Evolutionary conservation across 2,329 filamentous ascomycete genomes (phyloP).

Genomic region (Aschersonia sp.): DNA sequence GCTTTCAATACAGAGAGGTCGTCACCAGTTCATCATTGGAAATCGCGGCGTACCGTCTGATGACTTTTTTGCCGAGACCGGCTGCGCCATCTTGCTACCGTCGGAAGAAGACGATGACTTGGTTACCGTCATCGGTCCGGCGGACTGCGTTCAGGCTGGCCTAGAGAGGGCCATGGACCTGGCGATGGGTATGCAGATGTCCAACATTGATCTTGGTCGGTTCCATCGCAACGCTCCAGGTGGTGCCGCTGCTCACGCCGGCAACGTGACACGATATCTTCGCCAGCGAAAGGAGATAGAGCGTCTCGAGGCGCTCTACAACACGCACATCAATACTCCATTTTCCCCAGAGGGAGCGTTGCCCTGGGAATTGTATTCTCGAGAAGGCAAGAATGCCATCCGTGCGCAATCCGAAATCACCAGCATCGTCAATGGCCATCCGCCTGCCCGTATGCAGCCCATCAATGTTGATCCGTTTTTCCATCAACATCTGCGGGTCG

Average conservation of each 20-base stretch:
- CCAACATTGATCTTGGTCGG: conserved; percentile 67
- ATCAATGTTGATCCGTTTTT: conserved; percentile 66
- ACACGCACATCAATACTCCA: conserved; percentile 78
- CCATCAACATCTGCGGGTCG: conserved; percentile 54
- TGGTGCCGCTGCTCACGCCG: conserved; percentile 65
- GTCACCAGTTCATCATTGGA: conserved; percentile 91
- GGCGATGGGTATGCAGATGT: conserved; percentile 74
- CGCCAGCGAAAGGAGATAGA: conserved; percentile 69
- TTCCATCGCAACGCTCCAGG: conserved; percentile 62
- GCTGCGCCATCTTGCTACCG: conserved; percentile 76
- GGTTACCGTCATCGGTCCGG: conserved; percentile 72
- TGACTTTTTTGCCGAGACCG: conserved; percentile 80
- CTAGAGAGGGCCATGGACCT: conserved; percentile 78
- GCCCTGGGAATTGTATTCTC: conserved; percentile 79
- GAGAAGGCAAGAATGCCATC: conserved; percentile 70
- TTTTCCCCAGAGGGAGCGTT: conserved; percentile 53
- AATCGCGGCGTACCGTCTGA: conserved; percentile 66
- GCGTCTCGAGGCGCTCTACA: conserved; percentile 65
- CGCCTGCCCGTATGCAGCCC: conserved; percentile 54
- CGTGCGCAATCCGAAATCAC: conserved; percentile 64
- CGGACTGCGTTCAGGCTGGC: conserved; percentile 58
- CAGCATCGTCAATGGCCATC: conserved; percentile 58
- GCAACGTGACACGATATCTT: conserved; percentile 78
- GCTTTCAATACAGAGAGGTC: conserved; percentile 67
- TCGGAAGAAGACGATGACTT: conserved; percentile 65